Base-by-base conservation (phyloP, 2,329 filamentous ascomycete genomes). In the Arthrocladium fulminans region DNA sequence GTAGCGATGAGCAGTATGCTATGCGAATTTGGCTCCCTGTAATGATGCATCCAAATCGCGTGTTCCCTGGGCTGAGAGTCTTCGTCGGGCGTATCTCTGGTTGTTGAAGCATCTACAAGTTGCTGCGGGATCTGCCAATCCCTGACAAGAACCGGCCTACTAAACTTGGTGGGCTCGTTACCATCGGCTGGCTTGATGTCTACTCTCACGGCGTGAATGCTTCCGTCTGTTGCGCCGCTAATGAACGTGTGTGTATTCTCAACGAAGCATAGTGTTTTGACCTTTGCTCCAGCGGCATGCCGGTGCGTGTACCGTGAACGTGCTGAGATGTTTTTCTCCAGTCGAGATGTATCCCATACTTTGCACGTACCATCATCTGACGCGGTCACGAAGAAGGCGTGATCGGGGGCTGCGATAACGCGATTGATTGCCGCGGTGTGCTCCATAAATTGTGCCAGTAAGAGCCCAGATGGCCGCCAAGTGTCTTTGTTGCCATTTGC, bases 201-300 rank as follows among this genome's bases (percentile, higher is more conserved):
- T n/a, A 94, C 81, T 61, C 88, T 88, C 52, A 96, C 84, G 2
- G 94, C 86, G 61, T 94, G 84, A 8, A 98, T 82, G 58, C 83
- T 90, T 19, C 92, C 92, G 64, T 98, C 89, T 40, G 79, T 88
- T 3, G 86, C 89, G 45, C 87, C 92, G 61, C 86, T 94, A 52
- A 95, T 76, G 62, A 98, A 97, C 19, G 86, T 89, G 64, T 97
- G 88, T 0, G 89, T 95, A 56, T 88, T 86, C 61, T 97, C 89
- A 32, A 98, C 80, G 62, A 98, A 97, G 57, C 87, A 89, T 19
- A 98, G 66, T 12, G 86, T 83, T 24, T 87, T 81, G 2, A 97
- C 84, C 51, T 80, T 84, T 0, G 82, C 77, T 1, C 82, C 84
- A 1, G 77, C 67, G 0, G 76, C 77, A 58, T 96, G 86, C 49